phyloP scores from a whole-genome alignment of 495 filamentous ascomycete species.

The Usnea hakonensis region DNA sequence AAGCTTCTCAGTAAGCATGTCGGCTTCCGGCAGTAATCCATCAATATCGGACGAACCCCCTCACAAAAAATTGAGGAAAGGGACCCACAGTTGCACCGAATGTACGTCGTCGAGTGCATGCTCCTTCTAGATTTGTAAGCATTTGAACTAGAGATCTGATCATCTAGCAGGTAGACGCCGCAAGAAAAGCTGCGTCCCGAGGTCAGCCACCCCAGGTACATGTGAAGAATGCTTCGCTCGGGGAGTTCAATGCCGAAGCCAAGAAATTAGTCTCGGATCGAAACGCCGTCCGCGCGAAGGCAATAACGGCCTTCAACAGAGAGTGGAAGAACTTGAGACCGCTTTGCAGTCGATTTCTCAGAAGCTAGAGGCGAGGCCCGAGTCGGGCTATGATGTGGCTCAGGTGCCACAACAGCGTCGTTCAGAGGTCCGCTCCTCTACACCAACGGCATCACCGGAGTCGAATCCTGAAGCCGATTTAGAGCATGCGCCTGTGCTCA shows the following conservation, averaged over 20 bases:
- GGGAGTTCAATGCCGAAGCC: conserved; percentile 31
- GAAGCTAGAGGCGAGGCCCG: conserved; percentile 24
- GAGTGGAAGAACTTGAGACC: conserved; percentile 34
- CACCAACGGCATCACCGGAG: conserved; percentile 20
- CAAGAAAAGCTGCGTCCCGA: conserved; percentile 36
- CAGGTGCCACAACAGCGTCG: not conserved
- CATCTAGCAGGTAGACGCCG: conserved; percentile 30
- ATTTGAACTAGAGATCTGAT: not conserved
- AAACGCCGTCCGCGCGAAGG: conserved; percentile 17
- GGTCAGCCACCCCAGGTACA: conserved; percentile 24
- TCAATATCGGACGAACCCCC: conserved; percentile 30
- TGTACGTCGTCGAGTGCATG: conserved; percentile 28
- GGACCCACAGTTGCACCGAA: conserved; percentile 50
- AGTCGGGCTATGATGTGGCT: not conserved
- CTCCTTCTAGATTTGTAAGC: too few species aligned
- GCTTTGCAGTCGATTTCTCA: conserved; percentile 28
- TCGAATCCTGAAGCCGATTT: conserved; percentile 28
- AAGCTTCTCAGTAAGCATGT: not conserved
- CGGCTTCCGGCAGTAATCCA: conserved; percentile 20
- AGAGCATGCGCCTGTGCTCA: conserved; percentile 36
- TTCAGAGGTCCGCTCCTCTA: conserved; percentile 4
- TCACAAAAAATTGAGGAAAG: conserved; percentile 43
- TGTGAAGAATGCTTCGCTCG: conserved; percentile 35
- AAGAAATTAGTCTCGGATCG: conserved; percentile 24
- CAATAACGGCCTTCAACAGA: conserved; percentile 32